These are phyloP conservation scores for Plasmodium knowlesi DNA, from an alignment of 169 alveolate genomes.

Conservation along the genomic window DNA sequence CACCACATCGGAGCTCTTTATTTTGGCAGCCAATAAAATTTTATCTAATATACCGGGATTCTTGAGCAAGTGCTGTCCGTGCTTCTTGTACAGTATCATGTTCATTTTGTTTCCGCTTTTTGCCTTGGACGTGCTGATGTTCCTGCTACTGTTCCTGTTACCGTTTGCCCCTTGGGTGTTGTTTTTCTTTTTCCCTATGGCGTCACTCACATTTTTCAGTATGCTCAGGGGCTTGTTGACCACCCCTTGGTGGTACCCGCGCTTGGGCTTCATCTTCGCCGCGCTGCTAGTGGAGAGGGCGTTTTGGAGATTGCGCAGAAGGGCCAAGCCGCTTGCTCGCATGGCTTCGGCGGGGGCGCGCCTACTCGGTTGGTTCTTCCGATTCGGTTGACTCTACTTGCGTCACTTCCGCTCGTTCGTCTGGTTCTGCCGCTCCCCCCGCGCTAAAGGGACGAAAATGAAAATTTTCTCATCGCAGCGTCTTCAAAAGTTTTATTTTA, in stretches of 20 bases:
- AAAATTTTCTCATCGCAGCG: not conserved
- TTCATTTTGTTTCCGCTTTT: conserved; percentile 74
- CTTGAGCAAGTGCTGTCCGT: conserved; percentile 98
- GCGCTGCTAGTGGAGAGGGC: not conserved
- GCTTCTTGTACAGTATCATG: conserved; percentile 91
- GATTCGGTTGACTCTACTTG: not conserved
- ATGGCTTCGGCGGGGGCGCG: not conserved
- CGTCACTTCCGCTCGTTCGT: too few relatives aligned
- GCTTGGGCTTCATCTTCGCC: conserved; percentile 9
- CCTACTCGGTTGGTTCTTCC: not conserved
- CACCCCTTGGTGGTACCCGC: conserved; percentile 15
- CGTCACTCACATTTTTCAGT: conserved; percentile 42
- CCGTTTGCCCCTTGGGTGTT: not conserved
- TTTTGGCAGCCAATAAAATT: conserved; percentile 96
- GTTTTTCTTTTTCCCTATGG: conserved; percentile 18
- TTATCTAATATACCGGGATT: conserved; percentile 97
- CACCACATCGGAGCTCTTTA: conserved; percentile 97
- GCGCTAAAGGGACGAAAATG: not conserved
- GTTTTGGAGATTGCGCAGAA: not conserved
- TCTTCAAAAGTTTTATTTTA: not conserved
- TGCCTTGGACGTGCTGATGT: conserved; percentile 58
- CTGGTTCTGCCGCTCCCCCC: not conserved
- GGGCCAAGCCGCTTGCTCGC: not conserved
- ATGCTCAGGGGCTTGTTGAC: conserved; percentile 1
- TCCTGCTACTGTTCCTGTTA: conserved; percentile 1